Percentiles rank a stretch among this genome's conserved stretches.
phyloP scores from a whole-genome alignment of 2,329 filamentous ascomycete genomes.

The Colletotrichum spinosum region DNA sequence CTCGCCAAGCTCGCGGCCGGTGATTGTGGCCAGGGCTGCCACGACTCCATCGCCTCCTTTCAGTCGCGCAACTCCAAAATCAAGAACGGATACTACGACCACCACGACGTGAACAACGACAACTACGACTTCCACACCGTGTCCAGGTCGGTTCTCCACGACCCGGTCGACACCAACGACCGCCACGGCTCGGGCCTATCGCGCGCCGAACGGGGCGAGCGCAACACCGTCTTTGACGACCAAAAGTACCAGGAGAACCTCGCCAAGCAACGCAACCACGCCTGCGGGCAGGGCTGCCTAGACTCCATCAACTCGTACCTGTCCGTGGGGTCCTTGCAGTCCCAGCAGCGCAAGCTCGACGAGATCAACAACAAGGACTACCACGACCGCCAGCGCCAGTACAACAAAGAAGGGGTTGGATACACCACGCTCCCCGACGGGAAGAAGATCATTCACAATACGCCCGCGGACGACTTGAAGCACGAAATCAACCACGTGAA shows the following conservation, averaged over 20 bases:
- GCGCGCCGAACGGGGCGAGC: conserved; percentile 8
- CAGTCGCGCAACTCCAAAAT: not conserved
- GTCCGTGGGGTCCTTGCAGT: conserved; percentile 2
- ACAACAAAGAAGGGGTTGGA: not conserved
- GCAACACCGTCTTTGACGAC: conserved; percentile 8
- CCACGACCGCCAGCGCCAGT: not conserved
- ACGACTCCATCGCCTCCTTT: not conserved
- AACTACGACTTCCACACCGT: not conserved
- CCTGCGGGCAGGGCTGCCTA: not conserved
- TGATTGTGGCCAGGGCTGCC: conserved; percentile 1
- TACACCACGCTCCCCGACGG: not conserved
- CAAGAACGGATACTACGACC: not conserved
- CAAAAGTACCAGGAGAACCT: conserved; percentile 21
- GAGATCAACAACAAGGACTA: not conserved
- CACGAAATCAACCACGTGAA: not conserved
- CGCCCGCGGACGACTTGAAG: not conserved
- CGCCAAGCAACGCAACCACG: not conserved
- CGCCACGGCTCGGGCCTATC: too few relatives aligned
- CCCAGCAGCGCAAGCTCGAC: not conserved
- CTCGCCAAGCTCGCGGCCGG: not conserved
- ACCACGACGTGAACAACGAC: not conserved
- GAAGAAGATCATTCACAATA: not conserved
- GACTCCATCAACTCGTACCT: conserved; percentile 1
- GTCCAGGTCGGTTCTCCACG: not conserved
- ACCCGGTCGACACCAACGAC: too few relatives aligned